Percentiles rank a stretch among this genome's conserved stretches.
Conservation (phyloP, 495 filamentous ascomycete species). For the Penicillium bialowiezense region DNA sequence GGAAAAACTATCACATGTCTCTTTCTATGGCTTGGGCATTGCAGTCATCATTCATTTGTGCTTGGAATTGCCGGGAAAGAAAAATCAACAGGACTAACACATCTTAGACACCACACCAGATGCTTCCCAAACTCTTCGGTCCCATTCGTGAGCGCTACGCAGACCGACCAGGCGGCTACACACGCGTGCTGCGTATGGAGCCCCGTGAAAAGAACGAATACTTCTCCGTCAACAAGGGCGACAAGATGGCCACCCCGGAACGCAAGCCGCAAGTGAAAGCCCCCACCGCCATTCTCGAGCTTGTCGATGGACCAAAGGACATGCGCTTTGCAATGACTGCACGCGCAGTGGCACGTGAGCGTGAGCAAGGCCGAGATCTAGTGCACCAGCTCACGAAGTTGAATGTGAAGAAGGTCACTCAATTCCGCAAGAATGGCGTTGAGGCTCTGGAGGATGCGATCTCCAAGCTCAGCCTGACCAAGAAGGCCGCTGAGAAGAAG, state of each 20-base stretch:
- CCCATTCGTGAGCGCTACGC: conserved; percentile 75
- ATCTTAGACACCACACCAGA: conserved; percentile 57
- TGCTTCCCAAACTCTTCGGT: conserved; percentile 86
- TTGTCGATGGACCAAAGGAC: conserved; percentile 93
- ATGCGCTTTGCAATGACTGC: conserved; percentile 94
- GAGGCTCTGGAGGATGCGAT: conserved; percentile 68
- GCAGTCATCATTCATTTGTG: too few species aligned
- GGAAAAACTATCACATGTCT: too few species aligned
- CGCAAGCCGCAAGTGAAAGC: conserved; percentile 66
- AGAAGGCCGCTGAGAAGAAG: conserved; percentile 8
- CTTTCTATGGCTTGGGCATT: background rate
- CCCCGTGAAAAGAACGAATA: conserved; percentile 46
- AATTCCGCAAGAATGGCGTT: conserved; percentile 66
- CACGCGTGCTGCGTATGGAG: conserved; percentile 86
- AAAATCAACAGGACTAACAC: conserved; percentile 8
- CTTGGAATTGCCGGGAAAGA: too few species aligned
- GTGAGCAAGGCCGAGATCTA: conserved; percentile 46
- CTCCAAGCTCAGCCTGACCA: conserved; percentile 47
- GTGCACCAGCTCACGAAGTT: conserved; percentile 66
- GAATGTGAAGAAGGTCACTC: conserved; percentile 85
- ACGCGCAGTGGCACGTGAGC: conserved; percentile 64
- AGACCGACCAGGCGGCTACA: conserved; percentile 86
- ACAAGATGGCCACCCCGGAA: conserved; percentile 13
- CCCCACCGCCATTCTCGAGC: conserved; percentile 85
- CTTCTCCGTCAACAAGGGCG: conserved; percentile 17